phyloP scores from a whole-genome alignment of 1,139 yeast species.

The Meyerozyma smithsonii region DNA sequence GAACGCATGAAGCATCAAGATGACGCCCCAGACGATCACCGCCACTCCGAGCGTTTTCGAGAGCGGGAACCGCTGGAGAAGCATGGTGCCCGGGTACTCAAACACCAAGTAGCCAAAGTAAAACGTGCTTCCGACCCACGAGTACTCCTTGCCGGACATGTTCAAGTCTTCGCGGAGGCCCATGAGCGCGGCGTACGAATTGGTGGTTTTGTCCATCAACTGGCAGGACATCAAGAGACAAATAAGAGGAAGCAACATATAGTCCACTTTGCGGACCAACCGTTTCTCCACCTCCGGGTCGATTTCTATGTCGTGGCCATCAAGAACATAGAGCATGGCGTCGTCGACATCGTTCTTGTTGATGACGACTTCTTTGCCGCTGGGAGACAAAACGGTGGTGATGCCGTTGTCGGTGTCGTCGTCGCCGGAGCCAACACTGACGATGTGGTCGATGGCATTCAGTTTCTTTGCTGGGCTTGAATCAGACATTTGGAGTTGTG shows the following conservation, averaged over 20 bases:
- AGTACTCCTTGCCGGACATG: conserved; percentile 36
- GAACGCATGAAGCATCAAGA: conserved; percentile 22
- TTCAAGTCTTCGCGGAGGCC: conserved; percentile 28
- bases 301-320: neutral
- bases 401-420: neutral
- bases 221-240: conserved; percentile 13
- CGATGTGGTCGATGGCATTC: neutral
- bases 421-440: neutral
- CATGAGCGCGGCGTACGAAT: conserved; percentile 38
- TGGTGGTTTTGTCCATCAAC: conserved; percentile 16
- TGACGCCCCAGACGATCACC: conserved; percentile 23
- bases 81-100: conserved; percentile 36
- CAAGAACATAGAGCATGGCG: neutral
- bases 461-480: neutral
- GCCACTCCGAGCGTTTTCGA: conserved; percentile 26
- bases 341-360: neutral
- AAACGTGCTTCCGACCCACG: conserved; percentile 44
- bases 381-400: neutral
- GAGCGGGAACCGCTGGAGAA: conserved; percentile 19
- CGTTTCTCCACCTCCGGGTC: conserved; percentile 6
- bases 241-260: conserved; percentile 15
- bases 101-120: conserved; percentile 42
- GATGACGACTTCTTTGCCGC: neutral
- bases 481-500: neutral
- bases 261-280: conserved; percentile 20